phyloP scores from a whole-genome alignment of 441 rosid species.

The Gossypium trilobum region DNA sequence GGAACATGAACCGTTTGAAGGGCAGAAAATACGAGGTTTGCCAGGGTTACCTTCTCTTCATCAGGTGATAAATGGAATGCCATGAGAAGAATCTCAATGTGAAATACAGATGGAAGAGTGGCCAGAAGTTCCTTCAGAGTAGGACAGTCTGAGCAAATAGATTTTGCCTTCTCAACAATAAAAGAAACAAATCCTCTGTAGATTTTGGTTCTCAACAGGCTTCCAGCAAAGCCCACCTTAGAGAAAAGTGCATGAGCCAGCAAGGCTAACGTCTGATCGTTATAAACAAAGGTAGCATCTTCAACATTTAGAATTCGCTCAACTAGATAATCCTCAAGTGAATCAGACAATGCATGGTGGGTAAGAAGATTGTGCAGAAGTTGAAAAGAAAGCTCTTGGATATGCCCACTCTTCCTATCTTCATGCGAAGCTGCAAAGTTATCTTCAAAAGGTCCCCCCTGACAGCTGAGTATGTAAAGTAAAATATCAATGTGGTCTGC shows the following conservation, averaged over 20 bases:
- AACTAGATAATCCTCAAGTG: slow-evolving; percentile 73
- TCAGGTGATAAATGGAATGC: slow-evolving; percentile 87
- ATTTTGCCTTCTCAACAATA: slow-evolving; percentile 49
- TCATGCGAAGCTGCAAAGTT: slow-evolving; percentile 44
- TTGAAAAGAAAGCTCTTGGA: slow-evolving; percentile 64
- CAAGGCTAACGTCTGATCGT: slow-evolving; percentile 69
- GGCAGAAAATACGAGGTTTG: slow-evolving; percentile 49
- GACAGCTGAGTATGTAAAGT: slow-evolving; percentile 60
- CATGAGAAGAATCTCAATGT: slow-evolving; percentile 89
- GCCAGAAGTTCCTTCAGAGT: slow-evolving; percentile 55
- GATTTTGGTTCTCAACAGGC: slow-evolving; percentile 56
- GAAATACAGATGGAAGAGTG: slow-evolving; percentile 81
- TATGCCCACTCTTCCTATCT: slow-evolving; percentile 46
- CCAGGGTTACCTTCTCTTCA: slow-evolving; percentile 62
- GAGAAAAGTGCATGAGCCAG: slow-evolving; percentile 68
- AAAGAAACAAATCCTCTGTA: slow-evolving; percentile 55
- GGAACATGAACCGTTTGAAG: slow-evolving; percentile 43
- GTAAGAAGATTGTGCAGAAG: slow-evolving; percentile 68
- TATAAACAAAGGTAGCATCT: slow-evolving; percentile 54
- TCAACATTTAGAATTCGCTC: slow-evolving; percentile 68
- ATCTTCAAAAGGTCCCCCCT: slow-evolving; percentile 39
- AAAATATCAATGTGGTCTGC: slow-evolving; percentile 69
- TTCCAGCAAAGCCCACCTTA: slow-evolving; percentile 61
- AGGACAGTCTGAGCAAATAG: slow-evolving; percentile 44
- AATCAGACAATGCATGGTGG: slow-evolving; percentile 49